These are phyloP conservation scores for Stentor coeruleus DNA, from an alignment of 73 alveolate genomes.

Conservation along the genomic window DNA sequence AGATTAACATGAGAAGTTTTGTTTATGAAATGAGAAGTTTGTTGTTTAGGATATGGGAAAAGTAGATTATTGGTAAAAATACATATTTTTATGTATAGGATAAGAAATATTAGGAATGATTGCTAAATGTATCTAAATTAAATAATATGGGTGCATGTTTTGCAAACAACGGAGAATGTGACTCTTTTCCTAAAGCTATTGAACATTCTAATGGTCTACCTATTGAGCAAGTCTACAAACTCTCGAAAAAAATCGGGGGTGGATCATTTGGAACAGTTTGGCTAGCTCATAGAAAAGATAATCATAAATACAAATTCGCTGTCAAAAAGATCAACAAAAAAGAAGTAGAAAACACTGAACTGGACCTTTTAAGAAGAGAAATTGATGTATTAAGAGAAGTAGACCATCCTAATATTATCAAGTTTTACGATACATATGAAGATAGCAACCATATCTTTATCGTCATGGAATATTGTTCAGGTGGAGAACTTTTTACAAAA, in stretches of 20 bases:
- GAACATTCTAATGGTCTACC: too few species aligned
- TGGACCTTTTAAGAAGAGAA: constrained; percentile 24
- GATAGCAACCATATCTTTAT: constrained; percentile 46
- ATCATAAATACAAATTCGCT: neutral
- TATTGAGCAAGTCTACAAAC: neutral
- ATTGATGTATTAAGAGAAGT: constrained; percentile 20
- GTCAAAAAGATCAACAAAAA: neutral
- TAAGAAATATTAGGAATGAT: too few species aligned
- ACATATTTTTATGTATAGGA: too few species aligned
- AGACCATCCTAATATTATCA: constrained; percentile 55
- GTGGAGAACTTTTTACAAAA: constrained; percentile 43
- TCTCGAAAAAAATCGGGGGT: neutral
- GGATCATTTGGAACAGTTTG: neutral
- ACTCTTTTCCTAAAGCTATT: too few species aligned
- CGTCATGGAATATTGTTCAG: constrained; percentile 53
- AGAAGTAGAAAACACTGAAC: neutral
- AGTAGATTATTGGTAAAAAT: too few species aligned
- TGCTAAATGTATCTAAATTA: too few species aligned
- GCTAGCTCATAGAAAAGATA: neutral
- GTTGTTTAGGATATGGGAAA: too few species aligned
- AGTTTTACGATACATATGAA: constrained; percentile 47
- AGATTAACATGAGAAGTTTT: too few species aligned
- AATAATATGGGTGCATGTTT: too few species aligned
- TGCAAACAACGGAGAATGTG: too few species aligned
- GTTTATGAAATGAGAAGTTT: too few species aligned